phyloP scores from a whole-genome alignment of 2,329 filamentous ascomycete species.

The Aspergillus sp. region DNA sequence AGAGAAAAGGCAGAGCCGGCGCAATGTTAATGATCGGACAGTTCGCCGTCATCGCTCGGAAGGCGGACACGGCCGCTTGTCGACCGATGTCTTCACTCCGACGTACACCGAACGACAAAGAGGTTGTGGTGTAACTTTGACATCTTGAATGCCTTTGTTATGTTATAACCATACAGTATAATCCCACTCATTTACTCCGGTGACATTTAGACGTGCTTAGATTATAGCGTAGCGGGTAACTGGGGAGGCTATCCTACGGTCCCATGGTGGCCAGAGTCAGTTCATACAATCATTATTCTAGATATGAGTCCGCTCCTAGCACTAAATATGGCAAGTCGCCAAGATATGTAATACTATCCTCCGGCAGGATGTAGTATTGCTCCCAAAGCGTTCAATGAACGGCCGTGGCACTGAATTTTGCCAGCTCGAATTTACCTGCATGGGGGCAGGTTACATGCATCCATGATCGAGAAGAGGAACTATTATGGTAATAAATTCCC shows the following conservation, averaged over 20 bases:
- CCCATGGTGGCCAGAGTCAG: neutral
- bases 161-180: neutral
- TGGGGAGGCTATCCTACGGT: neutral
- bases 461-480: neutral
- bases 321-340: neutral
- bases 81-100: neutral
- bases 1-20: too few species aligned
- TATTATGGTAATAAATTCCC: neutral
- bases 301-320: neutral
- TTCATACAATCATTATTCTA: conserved; percentile 21
- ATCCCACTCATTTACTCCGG: neutral
- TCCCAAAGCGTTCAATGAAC: neutral
- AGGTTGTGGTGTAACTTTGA: neutral
- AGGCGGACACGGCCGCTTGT: too few species aligned
- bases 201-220: neutral
- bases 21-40: neutral
- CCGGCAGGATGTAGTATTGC: neutral
- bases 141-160: neutral
- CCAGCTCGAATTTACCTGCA: neutral
- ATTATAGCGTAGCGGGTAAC: neutral
- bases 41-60: neutral
- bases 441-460: neutral
- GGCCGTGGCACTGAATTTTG: neutral
- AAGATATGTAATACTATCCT: neutral
- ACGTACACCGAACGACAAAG: neutral